A percentile compares a stretch with the other conserved stretches of the same genome.
phyloP scores from a whole-genome alignment of 352 stramenopile genomes.

The Saprolegnia parasitica region DNA sequence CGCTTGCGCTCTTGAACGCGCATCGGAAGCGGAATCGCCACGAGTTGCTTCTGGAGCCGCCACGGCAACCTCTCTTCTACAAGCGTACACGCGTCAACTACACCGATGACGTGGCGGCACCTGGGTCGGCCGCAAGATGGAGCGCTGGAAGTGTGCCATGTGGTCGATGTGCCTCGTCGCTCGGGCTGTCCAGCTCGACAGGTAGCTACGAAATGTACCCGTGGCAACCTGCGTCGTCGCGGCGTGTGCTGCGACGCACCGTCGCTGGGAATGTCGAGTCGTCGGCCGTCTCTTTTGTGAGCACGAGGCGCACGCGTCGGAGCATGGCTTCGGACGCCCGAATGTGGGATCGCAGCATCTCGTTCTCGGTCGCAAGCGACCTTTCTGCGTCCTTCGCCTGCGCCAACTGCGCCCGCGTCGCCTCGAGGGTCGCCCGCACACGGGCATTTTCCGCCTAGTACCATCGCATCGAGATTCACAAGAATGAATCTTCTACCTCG shows the following conservation, averaged over 20 bases:
- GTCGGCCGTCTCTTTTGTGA: not conserved
- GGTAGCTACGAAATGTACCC: not conserved
- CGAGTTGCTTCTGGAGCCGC: conserved; percentile 12
- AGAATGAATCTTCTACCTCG: too few species aligned
- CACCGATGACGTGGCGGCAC: not conserved
- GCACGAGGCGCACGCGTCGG: not conserved
- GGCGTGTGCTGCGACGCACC: too few species aligned
- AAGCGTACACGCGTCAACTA: not conserved
- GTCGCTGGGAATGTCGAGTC: not conserved
- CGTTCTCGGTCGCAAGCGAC: conserved; percentile 2
- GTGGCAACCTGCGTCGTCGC: too few species aligned
- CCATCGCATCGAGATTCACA: too few species aligned
- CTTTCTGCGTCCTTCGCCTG: not conserved
- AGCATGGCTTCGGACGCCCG: conserved; percentile 13
- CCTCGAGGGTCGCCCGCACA: conserved; percentile 47
- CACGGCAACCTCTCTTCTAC: not conserved
- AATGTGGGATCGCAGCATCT: conserved; percentile 16
- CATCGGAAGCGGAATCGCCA: conserved; percentile 5
- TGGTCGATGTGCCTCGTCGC: not conserved
- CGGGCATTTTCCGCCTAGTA: conserved; percentile 50
- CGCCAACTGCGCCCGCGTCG: conserved; percentile 35
- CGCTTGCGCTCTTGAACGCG: conserved; percentile 1
- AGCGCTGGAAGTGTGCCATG: too few species aligned
- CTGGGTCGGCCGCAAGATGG: too few species aligned
- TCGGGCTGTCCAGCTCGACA: not conserved